Conservation (phyloP, 2,329 filamentous ascomycete species). For the Diplodia mutila region DNA sequence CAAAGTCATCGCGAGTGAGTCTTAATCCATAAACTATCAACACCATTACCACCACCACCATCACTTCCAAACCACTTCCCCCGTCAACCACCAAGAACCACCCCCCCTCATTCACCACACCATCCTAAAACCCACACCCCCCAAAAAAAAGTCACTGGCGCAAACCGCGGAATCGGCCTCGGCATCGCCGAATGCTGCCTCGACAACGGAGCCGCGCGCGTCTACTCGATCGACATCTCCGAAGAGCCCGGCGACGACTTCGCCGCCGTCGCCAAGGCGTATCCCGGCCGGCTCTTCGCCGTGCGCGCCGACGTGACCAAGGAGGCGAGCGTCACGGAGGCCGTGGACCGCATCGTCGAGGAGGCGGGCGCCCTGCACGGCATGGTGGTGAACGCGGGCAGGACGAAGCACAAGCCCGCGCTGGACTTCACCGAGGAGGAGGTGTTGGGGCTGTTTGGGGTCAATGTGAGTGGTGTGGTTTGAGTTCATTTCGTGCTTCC, state of each 20-base stretch:
- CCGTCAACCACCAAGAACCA: conserved; percentile 1
- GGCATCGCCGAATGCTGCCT: conserved; percentile 55
- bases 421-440: conserved; percentile 56
- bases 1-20: conserved; percentile 31
- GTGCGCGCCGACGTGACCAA: conserved; percentile 54
- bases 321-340: conserved; percentile 49
- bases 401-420: conserved; percentile 57
- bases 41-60: not conserved
- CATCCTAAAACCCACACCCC: conserved; percentile 28
- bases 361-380: conserved; percentile 53
- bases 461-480: conserved; percentile 40
- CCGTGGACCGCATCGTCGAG: conserved; percentile 50
- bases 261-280: conserved; percentile 42
- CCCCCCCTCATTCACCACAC: not conserved
- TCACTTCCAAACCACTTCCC: conserved; percentile 28
- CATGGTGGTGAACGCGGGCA: conserved; percentile 56
- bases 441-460: conserved; percentile 49
- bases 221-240: conserved; percentile 55
- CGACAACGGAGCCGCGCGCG: conserved; percentile 47
- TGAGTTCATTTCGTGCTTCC: not conserved
- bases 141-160: conserved; percentile 32
- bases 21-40: not conserved
- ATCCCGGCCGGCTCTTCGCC: conserved; percentile 46
- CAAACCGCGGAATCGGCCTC: conserved; percentile 47
- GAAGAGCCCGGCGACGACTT: conserved; percentile 49